Conservation (phyloP, 257 asterid genomes). For the Solanum virginianum region DNA sequence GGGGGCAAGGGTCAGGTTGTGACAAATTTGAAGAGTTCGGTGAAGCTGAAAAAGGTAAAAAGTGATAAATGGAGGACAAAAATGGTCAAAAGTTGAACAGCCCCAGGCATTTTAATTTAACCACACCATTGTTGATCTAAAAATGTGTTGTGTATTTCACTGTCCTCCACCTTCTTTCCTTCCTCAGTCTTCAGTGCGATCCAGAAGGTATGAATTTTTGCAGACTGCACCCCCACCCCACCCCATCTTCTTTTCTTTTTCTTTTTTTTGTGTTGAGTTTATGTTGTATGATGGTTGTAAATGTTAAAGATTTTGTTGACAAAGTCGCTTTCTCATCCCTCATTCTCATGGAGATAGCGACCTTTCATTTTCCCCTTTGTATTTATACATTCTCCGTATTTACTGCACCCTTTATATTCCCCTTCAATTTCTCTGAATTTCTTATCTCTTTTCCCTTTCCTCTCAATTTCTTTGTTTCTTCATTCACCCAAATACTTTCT, state of each 20-base stretch:
- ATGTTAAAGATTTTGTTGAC: not conserved
- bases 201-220: not conserved
- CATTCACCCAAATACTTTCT: not conserved
- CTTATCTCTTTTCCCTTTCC: not conserved
- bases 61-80: not conserved
- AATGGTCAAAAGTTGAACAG: not conserved
- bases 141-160: not conserved
- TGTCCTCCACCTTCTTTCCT: not conserved
- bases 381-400: conserved; percentile 19
- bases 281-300: not conserved
- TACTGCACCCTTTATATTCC: conserved; percentile 8
- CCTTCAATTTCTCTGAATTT: not conserved
- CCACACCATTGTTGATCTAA: not conserved
- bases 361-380: conserved; percentile 23
- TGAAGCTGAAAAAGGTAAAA: not conserved
- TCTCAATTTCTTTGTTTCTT: not conserved
- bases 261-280: not conserved
- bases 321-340: conserved; percentile 29
- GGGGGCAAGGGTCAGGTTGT: not conserved
- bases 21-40: not conserved
- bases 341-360: conserved; percentile 45
- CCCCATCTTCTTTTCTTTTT: not conserved
- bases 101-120: not conserved
- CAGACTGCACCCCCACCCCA: not conserved
- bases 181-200: not conserved